Conservation (phyloP, 768 basidiomycete genomes). For the Kwoniella europaea region DNA sequence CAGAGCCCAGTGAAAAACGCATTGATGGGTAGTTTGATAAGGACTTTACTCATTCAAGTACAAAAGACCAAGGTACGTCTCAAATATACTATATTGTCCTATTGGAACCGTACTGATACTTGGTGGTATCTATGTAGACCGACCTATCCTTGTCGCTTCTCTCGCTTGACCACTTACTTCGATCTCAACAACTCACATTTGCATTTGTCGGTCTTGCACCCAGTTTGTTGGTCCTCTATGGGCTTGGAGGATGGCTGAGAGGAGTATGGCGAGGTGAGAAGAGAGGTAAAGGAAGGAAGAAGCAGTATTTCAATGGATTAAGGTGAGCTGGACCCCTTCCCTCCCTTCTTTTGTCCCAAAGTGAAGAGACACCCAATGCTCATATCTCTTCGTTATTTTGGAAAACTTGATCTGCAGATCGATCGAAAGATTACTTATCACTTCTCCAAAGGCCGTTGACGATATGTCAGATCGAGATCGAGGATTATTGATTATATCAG, state of each 20-base stretch:
- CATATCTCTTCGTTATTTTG: no score
- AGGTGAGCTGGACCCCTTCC: slow-evolving; percentile 59
- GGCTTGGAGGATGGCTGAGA: slow-evolving; percentile 65
- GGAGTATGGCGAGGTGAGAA: slow-evolving; percentile 68
- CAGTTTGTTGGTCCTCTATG: slow-evolving; percentile 77
- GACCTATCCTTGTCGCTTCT: slow-evolving; percentile 87
- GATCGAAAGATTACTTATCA: slow-evolving; percentile 51
- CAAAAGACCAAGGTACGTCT: slow-evolving; percentile 87
- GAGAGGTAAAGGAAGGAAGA: slow-evolving; percentile 60
- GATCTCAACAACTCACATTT: slow-evolving; percentile 92
- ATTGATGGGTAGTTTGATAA: slow-evolving; percentile 75
- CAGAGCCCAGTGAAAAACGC: slow-evolving; percentile 77
- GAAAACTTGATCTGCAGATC: no score
- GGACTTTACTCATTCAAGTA: slow-evolving; percentile 86
- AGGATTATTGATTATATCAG: slow-evolving; percentile 54
- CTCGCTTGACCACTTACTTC: slow-evolving; percentile 91
- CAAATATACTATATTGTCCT: not conserved
- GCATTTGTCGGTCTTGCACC: slow-evolving; percentile 97
- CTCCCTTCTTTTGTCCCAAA: not conserved
- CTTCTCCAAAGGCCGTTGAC: slow-evolving; percentile 45
- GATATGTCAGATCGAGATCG: slow-evolving; percentile 53
- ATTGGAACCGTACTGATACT: not conserved
- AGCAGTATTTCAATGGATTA: slow-evolving; percentile 71
- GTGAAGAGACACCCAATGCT: not conserved
- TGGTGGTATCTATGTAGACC: slow-evolving; percentile 63